A percentile compares a stretch with the other conserved stretches of the same genome.
phyloP scores from a whole-genome alignment of 768 basidiomycete genomes.

The Tulasnella sp. region DNA sequence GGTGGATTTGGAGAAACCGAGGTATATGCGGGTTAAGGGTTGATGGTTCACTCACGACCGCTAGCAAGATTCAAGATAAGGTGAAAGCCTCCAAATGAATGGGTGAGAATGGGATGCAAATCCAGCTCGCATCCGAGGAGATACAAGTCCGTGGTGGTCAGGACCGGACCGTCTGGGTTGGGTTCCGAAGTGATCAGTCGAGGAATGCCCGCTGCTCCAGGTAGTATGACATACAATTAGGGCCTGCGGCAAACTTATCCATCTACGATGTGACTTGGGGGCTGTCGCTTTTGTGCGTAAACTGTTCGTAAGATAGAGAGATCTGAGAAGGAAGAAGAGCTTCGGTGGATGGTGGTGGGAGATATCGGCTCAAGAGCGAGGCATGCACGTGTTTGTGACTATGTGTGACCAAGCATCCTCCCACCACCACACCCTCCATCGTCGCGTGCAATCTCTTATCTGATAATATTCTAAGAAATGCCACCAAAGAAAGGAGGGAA shows the following conservation, averaged over 20 bases:
- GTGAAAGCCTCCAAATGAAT: slow-evolving; percentile 48
- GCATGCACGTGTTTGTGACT: neutral
- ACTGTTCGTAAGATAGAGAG: neutral
- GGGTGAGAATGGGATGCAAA: slow-evolving; percentile 67
- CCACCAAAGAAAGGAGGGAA: slow-evolving; percentile 77
- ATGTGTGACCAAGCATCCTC: neutral
- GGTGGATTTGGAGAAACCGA: neutral
- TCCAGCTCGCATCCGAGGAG: slow-evolving; percentile 65
- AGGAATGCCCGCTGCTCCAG: neutral
- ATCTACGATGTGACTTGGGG: neutral
- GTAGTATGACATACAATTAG: slow-evolving; percentile 4
- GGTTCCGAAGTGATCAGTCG: neutral
- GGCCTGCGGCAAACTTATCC: slow-evolving; percentile 22
- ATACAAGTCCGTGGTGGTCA: slow-evolving; percentile 77
- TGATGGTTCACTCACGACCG: slow-evolving; percentile 57
- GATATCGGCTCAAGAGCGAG: neutral
- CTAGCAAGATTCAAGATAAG: slow-evolving; percentile 68
- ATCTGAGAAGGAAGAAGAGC: neutral
- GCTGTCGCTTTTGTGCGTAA: neutral
- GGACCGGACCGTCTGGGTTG: slow-evolving; percentile 65
- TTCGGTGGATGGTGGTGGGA: slow-evolving; percentile 14
- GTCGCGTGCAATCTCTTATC: neutral
- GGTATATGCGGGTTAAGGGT: slow-evolving; percentile 32
- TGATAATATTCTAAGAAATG: slow-evolving; percentile 44
- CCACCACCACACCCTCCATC: neutral